Evolutionary conservation across 352 stramenopile species (phyloP), one percentile per base, ranked within the genome.

Genomic region (Phytophthora tubulina): DNA sequence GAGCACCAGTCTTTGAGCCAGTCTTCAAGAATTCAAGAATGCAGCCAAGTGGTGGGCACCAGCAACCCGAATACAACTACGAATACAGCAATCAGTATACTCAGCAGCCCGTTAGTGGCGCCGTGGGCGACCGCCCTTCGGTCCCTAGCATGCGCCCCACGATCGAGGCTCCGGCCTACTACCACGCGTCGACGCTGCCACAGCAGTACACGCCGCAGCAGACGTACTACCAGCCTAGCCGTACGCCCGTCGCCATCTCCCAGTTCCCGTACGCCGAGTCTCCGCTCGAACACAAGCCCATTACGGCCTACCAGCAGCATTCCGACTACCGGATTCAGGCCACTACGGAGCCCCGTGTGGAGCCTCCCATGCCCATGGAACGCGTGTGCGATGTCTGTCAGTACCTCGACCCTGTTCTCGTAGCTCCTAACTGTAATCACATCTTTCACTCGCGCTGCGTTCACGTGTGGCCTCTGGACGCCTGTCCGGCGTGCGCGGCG

Each of bases 361-460:
- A 73, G 55, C 55, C 44, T 8, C 30, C 53, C 30, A 66, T 67
- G 57, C 38, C 51, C 38, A 59, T 63, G 51, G 76, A 84, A 64
- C 73, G 70, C 36, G 62, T 89, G 39, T 96, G 88, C 61, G 85
- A 96, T 68, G 51, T 93, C 46, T 96, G 88, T 75, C 84, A 92
- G 53, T 85, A 93, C 72, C 81, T 84, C 4, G 88, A 96, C 69
- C 86, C 89, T 70, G 80, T 96, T 54, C 75, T 96, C 41, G 88
- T 86, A 70, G 76, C 83, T 48, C 61, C 86, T 36, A 73, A 75
- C n/a, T 96, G 89, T 60, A 85, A 86, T 50, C 89, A 96, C 61
- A 78, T 80, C n/a, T 96, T 96, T 63, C 89, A 96, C 81, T 95
- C 89, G 66, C 86, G 89, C 31, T 96, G 89, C 45, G 85, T 93